Percentiles rank a stretch among this genome's conserved stretches.
Conservation (phyloP, 139 green algal genomes). For the Astrephomene gubernaculifera region DNA sequence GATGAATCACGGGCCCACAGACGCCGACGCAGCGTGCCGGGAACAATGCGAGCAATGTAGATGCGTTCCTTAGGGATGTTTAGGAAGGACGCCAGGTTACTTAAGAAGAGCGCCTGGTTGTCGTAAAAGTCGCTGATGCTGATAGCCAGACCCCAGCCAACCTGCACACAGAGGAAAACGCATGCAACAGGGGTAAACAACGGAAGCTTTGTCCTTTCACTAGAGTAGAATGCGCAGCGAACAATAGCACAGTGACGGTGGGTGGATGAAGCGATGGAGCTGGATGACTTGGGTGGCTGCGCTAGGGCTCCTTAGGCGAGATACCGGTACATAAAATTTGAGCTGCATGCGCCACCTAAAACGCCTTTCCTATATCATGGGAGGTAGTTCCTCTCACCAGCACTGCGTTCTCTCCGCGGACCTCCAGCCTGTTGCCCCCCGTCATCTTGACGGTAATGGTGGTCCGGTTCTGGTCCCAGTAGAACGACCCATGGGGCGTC, state of each 20-base stretch:
- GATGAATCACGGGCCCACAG: neutral
- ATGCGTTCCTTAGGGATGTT: neutral
- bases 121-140: constrained; percentile 17
- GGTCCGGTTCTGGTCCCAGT: constrained; percentile 52
- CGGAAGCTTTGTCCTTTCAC: no score
- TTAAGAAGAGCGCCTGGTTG: neutral
- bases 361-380: neutral
- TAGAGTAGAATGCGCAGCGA: no score
- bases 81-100: constrained; percentile 4
- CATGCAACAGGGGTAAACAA: no score
- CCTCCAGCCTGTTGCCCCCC: constrained; percentile 34
- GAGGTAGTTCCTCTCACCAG: neutral
- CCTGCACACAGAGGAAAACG: no score
- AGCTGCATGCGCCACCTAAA: neutral
- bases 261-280: neutral
- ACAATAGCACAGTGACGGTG: neutral
- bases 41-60: constrained; percentile 14
- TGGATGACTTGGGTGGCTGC: neutral
- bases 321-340: neutral
- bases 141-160: constrained; percentile 21
- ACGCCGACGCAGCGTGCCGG: neutral
- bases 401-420: constrained; percentile 46
- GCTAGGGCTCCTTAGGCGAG: neutral
- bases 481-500: constrained; percentile 35
- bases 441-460: constrained; percentile 52